Evolutionary conservation across 805 yeast genomes (phyloP), one percentile per base, ranked within the genome.

Genomic region (Candida taoyuanica): DNA sequence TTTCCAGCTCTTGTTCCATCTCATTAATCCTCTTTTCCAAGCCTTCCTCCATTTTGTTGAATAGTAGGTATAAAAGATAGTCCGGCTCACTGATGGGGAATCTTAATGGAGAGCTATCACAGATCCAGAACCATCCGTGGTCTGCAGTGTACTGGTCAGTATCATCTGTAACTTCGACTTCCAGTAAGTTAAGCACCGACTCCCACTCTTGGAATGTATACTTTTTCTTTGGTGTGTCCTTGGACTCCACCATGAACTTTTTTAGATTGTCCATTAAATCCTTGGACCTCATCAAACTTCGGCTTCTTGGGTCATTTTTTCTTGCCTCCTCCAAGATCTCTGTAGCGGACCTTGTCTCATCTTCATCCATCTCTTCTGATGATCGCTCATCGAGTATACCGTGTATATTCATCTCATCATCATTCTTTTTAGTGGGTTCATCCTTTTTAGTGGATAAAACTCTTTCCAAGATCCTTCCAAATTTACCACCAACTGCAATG

Each of bases 41-140:
- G 15, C 29, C 28, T 0, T 36, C 23, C 23, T 52, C 62, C 5
- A 61, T 37, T 26, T 48, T 53, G 14, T 38, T 47, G 48, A 58
- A 58, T 5, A 64, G 33, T 38, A 70, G 58, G 38, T 67, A 56
- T 21, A 72, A 55, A 25, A 84, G 71, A 50, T 74, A 84, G 40
- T 76, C 74, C 0, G 88, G 78, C 54, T 86, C 88, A 47, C 71
- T 72, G 27, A 82, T 62, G 0, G 93, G 93, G 39, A 71, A 74
- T 31, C 82, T 67, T 29, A 86, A 61, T 0, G 95, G 95, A 1
- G 88, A 78, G 2, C 60, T 52, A 2, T 76, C 76, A 7, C 81
- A 68, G 2, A 85, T 47, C 95, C 95, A 86, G 52, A 65, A 80
- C 26, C 62, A 56, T 2, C 60, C 46, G 30, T 63, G 56, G 3